These are phyloP conservation scores for Cryptosporidium muris DNA, from an alignment of 169 alveolate species.

Conservation along the genomic window DNA sequence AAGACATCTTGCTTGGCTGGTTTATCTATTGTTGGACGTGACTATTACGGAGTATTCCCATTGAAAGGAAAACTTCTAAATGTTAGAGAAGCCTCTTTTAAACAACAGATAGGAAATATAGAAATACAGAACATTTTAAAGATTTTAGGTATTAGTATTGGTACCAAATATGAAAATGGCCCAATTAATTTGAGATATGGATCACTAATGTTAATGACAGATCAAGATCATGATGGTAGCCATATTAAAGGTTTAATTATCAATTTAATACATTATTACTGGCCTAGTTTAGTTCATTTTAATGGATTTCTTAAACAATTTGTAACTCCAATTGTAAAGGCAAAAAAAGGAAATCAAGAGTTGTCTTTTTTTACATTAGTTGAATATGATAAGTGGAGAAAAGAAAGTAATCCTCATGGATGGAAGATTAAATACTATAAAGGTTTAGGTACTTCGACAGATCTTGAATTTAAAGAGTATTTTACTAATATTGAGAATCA, in stretches of 20 bases:
- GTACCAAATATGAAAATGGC: constrained; percentile 86
- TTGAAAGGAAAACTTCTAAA: constrained; percentile 98
- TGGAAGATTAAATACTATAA: constrained; percentile 99
- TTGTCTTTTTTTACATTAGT: constrained; percentile 95
- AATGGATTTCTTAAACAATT: constrained; percentile 97
- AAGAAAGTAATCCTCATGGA: constrained; percentile 77
- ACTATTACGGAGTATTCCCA: constrained; percentile 98
- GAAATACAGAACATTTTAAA: constrained; percentile 96
- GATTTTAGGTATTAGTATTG: constrained; percentile 92
- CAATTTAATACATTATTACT: constrained; percentile 96
- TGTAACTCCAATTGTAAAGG: constrained; percentile 97
- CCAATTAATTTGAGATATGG: constrained; percentile 95
- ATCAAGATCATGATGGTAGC: constrained; percentile 99
- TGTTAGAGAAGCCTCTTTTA: constrained; percentile 97
- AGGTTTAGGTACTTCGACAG: constrained; percentile 99
- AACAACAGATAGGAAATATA: constrained; percentile 92
- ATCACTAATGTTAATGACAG: constrained; percentile 99
- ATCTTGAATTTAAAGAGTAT: constrained; percentile 98
- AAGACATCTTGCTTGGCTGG: constrained; percentile 99
- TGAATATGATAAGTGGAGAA: constrained; percentile 96
- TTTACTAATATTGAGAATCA: constrained; percentile 94
- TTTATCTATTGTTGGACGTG: constrained; percentile 98
- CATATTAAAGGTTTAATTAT: constrained; percentile 99
- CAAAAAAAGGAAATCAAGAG: constrained; percentile 89
- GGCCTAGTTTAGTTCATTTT: constrained; percentile 96